A percentile compares a stretch with the other conserved stretches of the same genome.
These are phyloP conservation scores for Emericellopsis cladophorae DNA, from an alignment of 2,329 filamentous ascomycete species.

Conservation along the genomic window DNA sequence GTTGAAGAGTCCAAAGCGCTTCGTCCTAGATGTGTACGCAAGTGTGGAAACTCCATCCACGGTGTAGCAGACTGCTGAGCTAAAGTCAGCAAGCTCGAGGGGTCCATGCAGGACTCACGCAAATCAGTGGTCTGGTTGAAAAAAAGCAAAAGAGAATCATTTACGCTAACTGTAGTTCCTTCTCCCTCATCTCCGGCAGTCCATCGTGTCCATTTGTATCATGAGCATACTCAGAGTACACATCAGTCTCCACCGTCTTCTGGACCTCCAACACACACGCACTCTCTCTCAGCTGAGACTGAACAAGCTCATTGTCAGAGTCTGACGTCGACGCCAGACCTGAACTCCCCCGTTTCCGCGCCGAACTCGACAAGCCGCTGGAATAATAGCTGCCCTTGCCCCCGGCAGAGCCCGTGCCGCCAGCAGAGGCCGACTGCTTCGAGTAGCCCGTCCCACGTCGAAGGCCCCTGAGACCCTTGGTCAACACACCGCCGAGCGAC, in stretches of 20 bases:
- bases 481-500: slow-evolving; percentile 7
- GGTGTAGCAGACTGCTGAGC: no score
- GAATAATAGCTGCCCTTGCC: background rate
- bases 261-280: background rate
- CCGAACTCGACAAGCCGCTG: background rate
- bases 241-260: background rate
- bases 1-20: no score
- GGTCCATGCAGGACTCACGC: no score
- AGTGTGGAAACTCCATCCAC: no score
- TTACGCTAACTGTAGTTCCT: background rate
- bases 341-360: background rate
- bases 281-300: background rate
- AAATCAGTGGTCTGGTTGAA: no score
- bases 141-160: no score
- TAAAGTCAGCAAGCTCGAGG: no score
- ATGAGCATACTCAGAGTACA: background rate
- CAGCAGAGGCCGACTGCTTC: background rate
- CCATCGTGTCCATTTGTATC: background rate
- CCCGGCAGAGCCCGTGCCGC: background rate
- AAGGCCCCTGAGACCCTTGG: slow-evolving; percentile 1
- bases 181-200: background rate
- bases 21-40: no score
- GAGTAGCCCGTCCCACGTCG: background rate
- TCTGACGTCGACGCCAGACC: background rate
- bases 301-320: background rate